A percentile compares a stretch with the other conserved stretches of the same genome.
Evolutionary conservation across 208 protist genomes (phyloP).

Genomic region (Zelonia costaricensis): DNA sequence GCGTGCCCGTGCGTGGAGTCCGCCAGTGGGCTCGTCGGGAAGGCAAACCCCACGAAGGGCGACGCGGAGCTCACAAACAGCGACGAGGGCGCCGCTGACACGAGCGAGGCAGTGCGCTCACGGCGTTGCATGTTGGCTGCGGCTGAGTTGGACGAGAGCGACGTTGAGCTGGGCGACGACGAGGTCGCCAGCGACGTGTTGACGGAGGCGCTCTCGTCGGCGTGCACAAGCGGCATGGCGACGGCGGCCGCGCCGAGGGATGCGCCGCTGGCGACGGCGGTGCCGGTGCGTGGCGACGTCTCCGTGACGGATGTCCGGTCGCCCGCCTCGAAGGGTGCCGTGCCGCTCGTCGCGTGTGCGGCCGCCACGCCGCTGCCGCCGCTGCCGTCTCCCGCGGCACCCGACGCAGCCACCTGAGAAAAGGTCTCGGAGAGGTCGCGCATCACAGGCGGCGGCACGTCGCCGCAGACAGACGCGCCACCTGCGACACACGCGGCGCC

Average conservation of each 20-base stretch:
- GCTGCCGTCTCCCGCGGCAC: background rate
- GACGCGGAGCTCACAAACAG: background rate
- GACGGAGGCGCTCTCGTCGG: background rate
- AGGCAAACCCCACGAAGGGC: constrained; percentile 16
- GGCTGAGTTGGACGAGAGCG: background rate
- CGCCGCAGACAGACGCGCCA: background rate
- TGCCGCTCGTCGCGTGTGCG: background rate
- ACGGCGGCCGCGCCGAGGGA: too few species aligned
- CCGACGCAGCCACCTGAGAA: constrained; percentile 6
- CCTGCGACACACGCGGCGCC: background rate
- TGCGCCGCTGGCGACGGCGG: background rate
- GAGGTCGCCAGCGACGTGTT: background rate
- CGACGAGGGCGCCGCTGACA: background rate
- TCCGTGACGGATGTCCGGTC: too few species aligned
- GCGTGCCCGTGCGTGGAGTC: constrained; percentile 7
- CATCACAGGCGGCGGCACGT: background rate
- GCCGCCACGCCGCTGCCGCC: background rate
- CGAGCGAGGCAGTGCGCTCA: background rate
- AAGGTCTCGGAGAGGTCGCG: constrained; percentile 1
- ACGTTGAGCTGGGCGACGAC: background rate
- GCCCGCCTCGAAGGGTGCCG: too few species aligned
- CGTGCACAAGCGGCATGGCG: background rate
- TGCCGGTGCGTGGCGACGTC: background rate
- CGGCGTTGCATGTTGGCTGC: background rate
- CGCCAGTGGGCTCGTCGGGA: constrained; percentile 16